Base-by-base conservation (phyloP, 805 yeast genomes). In the Candida awuae region DNA sequence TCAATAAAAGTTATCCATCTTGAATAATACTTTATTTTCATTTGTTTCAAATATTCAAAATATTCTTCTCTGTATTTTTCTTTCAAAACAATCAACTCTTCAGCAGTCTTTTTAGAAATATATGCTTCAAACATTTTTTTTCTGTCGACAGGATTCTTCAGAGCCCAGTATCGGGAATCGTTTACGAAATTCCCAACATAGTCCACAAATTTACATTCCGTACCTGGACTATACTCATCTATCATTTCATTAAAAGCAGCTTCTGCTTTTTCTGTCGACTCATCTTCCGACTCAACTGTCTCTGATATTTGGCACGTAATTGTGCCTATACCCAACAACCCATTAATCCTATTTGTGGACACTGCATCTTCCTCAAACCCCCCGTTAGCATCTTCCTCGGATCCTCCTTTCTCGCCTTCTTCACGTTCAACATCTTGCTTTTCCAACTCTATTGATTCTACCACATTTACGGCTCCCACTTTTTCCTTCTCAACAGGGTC, bases 151-250 rank as follows among this genome's bases (percentile, higher is more conserved):
- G 94, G 70, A 51, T 81, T 84, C 5, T 65, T 60, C 2, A 84
- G 58, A 6, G 66, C 58, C 88, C 90, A 83, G 51, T 84, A 87
- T 13, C 77, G 63, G 2, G 79, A 73, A 46, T 80, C 78, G 3
- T 52, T 54, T 14, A 81, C 68, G 41, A 81, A 72, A 14, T 61
- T 59, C 17, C 73, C 69, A 60, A 86, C 75, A 1, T 83, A 80
- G 41, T 65, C 65, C 35, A 70, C 74, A 57, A 85, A 85, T 0
- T 92, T 70, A 88, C 90, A 83, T 0, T 81, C 71, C 0, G 82
- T 70, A 54, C 80, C 87, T 3, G 86, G 84, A 7, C 67, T 60
- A 28, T 70, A 58, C 1, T 70, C 74, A 25, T 61, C 56, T 8
- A 87, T 61, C 70, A 86, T 65, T 3, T 62, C 55, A 14, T 66